phyloP scores from a whole-genome alignment of 2,329 filamentous ascomycete species.

The Trichoderma endophyticum region DNA sequence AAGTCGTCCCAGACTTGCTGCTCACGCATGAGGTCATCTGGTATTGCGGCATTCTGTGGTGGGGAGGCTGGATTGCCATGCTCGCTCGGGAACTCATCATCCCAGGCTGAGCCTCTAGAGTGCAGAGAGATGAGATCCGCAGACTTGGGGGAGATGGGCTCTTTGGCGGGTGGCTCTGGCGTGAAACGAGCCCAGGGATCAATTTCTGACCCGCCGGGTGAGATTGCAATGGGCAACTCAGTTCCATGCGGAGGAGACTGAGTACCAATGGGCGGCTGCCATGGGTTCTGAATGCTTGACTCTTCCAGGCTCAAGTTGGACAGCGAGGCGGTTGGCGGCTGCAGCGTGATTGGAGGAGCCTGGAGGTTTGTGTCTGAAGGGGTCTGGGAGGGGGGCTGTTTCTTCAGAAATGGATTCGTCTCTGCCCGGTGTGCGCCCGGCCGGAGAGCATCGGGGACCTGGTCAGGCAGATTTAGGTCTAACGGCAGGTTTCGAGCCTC shows the following conservation, averaged over 20 bases:
- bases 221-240: constrained; percentile 18
- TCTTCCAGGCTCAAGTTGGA: constrained; percentile 44
- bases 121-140: constrained; percentile 37
- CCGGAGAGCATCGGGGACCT: constrained; percentile 33
- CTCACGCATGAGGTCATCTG: constrained; percentile 39
- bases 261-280: constrained; percentile 30
- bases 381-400: constrained; percentile 43
- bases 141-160: constrained; percentile 27
- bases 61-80: constrained; percentile 26
- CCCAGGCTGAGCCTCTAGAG: constrained; percentile 40
- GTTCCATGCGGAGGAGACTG: constrained; percentile 4
- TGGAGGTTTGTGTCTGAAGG: constrained; percentile 20
- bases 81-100: constrained; percentile 35
- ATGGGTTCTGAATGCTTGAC: constrained; percentile 35
- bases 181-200: constrained; percentile 29
- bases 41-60: constrained; percentile 27
- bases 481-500: constrained; percentile 26
- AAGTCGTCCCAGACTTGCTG: constrained; percentile 51
- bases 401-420: constrained; percentile 54
- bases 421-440: constrained; percentile 37
- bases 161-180: constrained; percentile 24
- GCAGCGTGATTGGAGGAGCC: background rate
- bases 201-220: constrained; percentile 29
- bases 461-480: constrained; percentile 15
- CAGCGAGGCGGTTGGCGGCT: constrained; percentile 37